These are phyloP conservation scores for Sesbania bispinosa DNA, from an alignment of 306 rosid genomes.

Conservation along the genomic window DNA sequence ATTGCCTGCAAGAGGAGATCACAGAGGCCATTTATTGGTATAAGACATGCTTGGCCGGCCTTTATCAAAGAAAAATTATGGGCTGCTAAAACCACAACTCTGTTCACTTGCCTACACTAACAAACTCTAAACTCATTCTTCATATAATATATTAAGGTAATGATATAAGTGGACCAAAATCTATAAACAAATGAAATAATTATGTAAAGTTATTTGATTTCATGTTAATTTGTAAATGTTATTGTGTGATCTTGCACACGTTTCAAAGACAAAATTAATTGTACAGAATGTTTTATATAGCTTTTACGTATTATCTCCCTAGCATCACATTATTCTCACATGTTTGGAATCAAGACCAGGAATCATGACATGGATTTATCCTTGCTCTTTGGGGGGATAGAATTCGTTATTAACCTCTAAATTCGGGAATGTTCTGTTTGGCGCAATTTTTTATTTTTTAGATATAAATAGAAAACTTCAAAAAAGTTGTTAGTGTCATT, in stretches of 20 bases:
- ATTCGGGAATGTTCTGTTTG: background rate
- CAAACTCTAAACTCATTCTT: constrained; percentile 10
- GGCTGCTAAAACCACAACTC: constrained; percentile 17
- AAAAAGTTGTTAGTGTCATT: background rate
- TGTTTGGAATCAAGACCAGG: background rate
- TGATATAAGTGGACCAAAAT: constrained; percentile 8
- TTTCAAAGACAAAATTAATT: background rate
- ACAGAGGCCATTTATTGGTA: constrained; percentile 33
- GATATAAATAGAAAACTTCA: background rate
- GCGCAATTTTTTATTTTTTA: background rate
- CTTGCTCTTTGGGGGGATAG: background rate
- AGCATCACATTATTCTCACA: constrained; percentile 18
- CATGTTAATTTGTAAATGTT: background rate
- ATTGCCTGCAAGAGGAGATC: constrained; percentile 45
- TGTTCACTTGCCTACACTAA: constrained; percentile 11
- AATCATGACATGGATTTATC: constrained; percentile 10
- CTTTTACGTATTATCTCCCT: constrained; percentile 11
- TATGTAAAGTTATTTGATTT: background rate
- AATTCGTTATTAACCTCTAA: background rate
- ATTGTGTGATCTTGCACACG: background rate
- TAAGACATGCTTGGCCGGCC: constrained; percentile 66
- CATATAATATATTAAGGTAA: background rate
- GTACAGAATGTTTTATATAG: background rate
- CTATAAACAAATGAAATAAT: background rate
- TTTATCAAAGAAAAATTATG: constrained; percentile 40